Conservation (phyloP, 2,329 filamentous ascomycete species). For the Talaromyces sp. region DNA sequence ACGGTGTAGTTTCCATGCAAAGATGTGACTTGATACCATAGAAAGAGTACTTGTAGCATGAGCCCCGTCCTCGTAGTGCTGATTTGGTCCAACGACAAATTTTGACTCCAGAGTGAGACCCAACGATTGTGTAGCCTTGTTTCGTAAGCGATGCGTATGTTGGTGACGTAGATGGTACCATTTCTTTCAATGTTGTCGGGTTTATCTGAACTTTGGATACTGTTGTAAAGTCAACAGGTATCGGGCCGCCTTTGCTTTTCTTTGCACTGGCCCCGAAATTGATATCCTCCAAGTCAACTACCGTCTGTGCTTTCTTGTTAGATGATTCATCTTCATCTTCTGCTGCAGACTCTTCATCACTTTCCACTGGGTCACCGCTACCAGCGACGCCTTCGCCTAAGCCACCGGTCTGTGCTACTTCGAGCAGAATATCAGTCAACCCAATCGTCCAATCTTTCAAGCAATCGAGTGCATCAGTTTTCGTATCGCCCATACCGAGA, state of each 20-base stretch:
- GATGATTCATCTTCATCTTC: conserved; percentile 53
- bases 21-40: conserved; percentile 96
- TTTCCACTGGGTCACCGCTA: conserved; percentile 80
- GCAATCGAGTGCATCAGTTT: conserved; percentile 63
- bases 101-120: conserved; percentile 92
- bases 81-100: conserved; percentile 99
- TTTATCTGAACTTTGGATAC: conserved; percentile 39
- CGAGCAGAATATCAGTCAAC: conserved; percentile 65
- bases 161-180: conserved; percentile 88
- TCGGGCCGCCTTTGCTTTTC: conserved; percentile 34
- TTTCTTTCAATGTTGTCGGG: conserved; percentile 64
- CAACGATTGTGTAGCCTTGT: conserved; percentile 93
- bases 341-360: conserved; percentile 64
- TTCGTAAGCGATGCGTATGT: conserved; percentile 89
- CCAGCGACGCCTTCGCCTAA: conserved; percentile 68
- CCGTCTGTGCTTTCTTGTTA: conserved; percentile 36
- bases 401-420: conserved; percentile 50
- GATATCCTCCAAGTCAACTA: conserved; percentile 84
- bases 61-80: conserved; percentile 84
- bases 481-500: conserved; percentile 81
- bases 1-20: conserved; percentile 97
- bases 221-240: conserved; percentile 79
- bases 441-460: conserved; percentile 76
- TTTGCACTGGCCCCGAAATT: conserved; percentile 37
- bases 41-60: conserved; percentile 96